These are phyloP conservation scores for Umbilicus rupestris DNA, from an alignment of 164 flowering plant species.

Conservation along the genomic window DNA sequence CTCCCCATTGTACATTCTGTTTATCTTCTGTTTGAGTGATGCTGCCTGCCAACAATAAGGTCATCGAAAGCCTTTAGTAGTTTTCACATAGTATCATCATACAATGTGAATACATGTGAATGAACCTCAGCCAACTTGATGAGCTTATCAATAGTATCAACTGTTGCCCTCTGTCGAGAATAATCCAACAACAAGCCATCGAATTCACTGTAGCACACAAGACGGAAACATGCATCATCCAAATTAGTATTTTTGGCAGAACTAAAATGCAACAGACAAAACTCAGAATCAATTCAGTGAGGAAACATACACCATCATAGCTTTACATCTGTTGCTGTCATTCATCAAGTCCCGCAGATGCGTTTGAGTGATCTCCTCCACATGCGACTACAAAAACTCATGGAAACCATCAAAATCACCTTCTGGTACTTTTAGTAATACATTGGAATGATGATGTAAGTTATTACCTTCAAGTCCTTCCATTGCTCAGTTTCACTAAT, in stretches of 20 bases:
- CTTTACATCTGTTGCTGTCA: constrained; percentile 58
- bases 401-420: neutral
- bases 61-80: neutral
- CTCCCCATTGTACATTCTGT: constrained; percentile 76
- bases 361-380: constrained; percentile 62
- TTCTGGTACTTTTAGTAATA: neutral
- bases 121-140: constrained; percentile 58
- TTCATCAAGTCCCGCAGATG: constrained; percentile 81
- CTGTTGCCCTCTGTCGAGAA: constrained; percentile 62
- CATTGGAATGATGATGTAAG: neutral
- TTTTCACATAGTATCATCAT: neutral
- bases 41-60: constrained; percentile 55
- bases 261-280: neutral
- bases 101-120: neutral
- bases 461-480: constrained; percentile 80
- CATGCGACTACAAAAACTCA: constrained; percentile 47
- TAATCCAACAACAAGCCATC: constrained; percentile 83
- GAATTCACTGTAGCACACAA: constrained; percentile 40
- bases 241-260: neutral
- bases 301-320: constrained; percentile 69
- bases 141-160: constrained; percentile 63
- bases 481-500: constrained; percentile 72
- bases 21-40: constrained; percentile 61
- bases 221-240: neutral
- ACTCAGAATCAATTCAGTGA: neutral